phyloP scores from a whole-genome alignment of 2,329 filamentous ascomycete genomes.

The Hymenoscyphus occultus region DNA sequence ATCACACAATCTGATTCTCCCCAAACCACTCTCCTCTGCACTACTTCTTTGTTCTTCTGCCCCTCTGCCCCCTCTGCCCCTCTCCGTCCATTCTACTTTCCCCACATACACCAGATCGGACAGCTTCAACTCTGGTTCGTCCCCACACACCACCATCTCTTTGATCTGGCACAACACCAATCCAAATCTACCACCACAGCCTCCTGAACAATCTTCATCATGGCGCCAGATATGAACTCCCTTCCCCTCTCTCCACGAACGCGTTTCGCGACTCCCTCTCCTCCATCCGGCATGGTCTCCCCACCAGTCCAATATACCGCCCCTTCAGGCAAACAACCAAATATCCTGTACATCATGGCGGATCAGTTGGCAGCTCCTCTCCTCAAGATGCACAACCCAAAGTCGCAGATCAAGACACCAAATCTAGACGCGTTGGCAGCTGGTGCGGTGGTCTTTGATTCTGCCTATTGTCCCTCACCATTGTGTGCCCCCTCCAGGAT shows the following conservation, averaged over 20 bases:
- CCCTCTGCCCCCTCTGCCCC: background rate
- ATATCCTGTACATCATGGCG: constrained; percentile 93
- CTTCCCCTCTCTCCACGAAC: constrained; percentile 54
- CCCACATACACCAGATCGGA: background rate
- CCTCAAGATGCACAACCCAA: constrained; percentile 86
- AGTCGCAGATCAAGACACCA: constrained; percentile 88
- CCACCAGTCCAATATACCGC: constrained; percentile 12
- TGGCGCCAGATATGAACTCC: constrained; percentile 75
- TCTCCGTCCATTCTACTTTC: background rate
- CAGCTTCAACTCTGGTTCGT: background rate
- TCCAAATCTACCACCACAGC: background rate
- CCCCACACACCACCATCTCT: background rate
- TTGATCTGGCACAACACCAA: constrained; percentile 2
- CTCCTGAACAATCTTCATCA: constrained; percentile 34
- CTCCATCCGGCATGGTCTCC: constrained; percentile 29
- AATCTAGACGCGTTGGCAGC: constrained; percentile 81
- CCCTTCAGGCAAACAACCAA: constrained; percentile 49
- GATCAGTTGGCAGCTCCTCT: constrained; percentile 90
- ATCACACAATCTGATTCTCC: background rate
- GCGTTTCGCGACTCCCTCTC: constrained; percentile 20
- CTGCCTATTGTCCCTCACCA: constrained; percentile 90
- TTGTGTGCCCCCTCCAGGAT: constrained; percentile 90
- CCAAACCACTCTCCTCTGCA: background rate
- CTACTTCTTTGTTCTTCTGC: background rate
- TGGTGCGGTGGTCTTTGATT: constrained; percentile 84